Conservation (phyloP, 2,329 filamentous ascomycete genomes). For the Pyricularia sp. region DNA sequence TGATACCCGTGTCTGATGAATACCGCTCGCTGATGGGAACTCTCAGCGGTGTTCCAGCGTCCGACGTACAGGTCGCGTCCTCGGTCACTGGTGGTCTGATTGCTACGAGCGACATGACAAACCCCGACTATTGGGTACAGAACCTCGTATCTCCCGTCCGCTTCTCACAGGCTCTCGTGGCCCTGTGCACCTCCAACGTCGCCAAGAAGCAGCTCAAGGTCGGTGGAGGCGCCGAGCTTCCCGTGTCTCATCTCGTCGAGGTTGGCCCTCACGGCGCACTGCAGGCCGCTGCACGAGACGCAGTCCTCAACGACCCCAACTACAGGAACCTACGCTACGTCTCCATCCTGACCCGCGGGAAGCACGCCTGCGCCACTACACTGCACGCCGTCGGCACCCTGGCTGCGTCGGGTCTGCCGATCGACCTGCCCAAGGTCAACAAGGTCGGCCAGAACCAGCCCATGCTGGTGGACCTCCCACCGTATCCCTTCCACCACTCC, state of each 20-base stretch:
- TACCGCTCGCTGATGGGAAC: slow-evolving; percentile 9
- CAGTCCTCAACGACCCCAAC: slow-evolving; percentile 5
- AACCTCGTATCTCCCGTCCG: slow-evolving; percentile 17
- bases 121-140: slow-evolving; percentile 15
- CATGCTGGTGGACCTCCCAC: slow-evolving; percentile 30
- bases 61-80: slow-evolving; percentile 12
- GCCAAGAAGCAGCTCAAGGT: slow-evolving; percentile 2
- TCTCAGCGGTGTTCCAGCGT: not conserved
- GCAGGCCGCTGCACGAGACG: slow-evolving; percentile 14
- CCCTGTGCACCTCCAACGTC: slow-evolving; percentile 9
- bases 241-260: slow-evolving; percentile 15
- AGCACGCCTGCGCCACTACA: slow-evolving; percentile 12
- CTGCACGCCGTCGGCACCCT: slow-evolving; percentile 11
- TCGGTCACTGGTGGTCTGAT: slow-evolving; percentile 12
- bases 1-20: slow-evolving; percentile 11
- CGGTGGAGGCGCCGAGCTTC: not conserved
- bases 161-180: slow-evolving; percentile 15
- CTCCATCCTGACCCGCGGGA: slow-evolving; percentile 9
- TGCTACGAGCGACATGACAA: slow-evolving; percentile 8
- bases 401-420: slow-evolving; percentile 5
- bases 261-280: slow-evolving; percentile 18
- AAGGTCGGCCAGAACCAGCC: not conserved
- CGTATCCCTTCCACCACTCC: slow-evolving; percentile 34
- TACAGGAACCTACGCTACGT: slow-evolving; percentile 10
- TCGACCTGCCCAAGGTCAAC: slow-evolving; percentile 11